A percentile compares a stretch with the other conserved stretches of the same genome.
phyloP scores from a whole-genome alignment of 805 yeast species.

The Lipomyces oligophaga region DNA sequence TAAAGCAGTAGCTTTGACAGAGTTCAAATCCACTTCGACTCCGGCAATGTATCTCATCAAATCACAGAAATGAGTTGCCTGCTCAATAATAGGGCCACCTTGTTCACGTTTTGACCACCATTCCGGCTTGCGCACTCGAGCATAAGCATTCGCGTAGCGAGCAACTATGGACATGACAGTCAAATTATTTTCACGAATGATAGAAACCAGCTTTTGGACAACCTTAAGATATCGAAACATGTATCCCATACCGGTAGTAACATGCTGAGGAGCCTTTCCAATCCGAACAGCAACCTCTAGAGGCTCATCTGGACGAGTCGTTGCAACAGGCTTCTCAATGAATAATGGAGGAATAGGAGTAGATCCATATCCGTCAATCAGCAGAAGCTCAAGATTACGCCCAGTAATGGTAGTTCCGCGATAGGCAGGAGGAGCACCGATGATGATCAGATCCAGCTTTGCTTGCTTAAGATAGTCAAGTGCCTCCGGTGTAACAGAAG shows the following conservation, averaged over 20 bases:
- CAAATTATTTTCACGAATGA: slow-evolving; percentile 23
- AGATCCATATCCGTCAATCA: slow-evolving; percentile 13
- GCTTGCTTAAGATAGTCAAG: slow-evolving; percentile 4
- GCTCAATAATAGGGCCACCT: slow-evolving; percentile 31
- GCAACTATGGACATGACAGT: slow-evolving; percentile 21
- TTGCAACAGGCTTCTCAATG: slow-evolving; percentile 29
- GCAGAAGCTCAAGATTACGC: slow-evolving; percentile 24
- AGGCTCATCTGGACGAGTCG: slow-evolving; percentile 26
- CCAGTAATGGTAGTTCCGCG: slow-evolving; percentile 24
- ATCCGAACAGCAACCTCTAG: slow-evolving; percentile 19
- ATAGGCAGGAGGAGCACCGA: slow-evolving; percentile 27
- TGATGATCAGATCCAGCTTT: slow-evolving; percentile 14
- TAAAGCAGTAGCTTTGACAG: slow-evolving; percentile 20
- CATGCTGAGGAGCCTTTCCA: slow-evolving; percentile 3
- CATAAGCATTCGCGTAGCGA: slow-evolving; percentile 26
- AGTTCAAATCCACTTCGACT: slow-evolving; percentile 22
- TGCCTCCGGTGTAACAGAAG: slow-evolving; percentile 5
- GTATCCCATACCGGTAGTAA: slow-evolving; percentile 26
- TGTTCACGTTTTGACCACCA: slow-evolving; percentile 30
- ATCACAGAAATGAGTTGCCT: slow-evolving; percentile 31
- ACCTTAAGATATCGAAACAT: slow-evolving; percentile 30
- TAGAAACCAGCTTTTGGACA: slow-evolving; percentile 26
- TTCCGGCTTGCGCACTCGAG: slow-evolving; percentile 14
- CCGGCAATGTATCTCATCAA: slow-evolving; percentile 27
- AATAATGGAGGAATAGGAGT: slow-evolving; percentile 20